A percentile compares a stretch with the other conserved stretches of the same genome.
Evolutionary conservation across 805 yeast species (phyloP).

Genomic region (Kazachstania psychrophila): DNA sequence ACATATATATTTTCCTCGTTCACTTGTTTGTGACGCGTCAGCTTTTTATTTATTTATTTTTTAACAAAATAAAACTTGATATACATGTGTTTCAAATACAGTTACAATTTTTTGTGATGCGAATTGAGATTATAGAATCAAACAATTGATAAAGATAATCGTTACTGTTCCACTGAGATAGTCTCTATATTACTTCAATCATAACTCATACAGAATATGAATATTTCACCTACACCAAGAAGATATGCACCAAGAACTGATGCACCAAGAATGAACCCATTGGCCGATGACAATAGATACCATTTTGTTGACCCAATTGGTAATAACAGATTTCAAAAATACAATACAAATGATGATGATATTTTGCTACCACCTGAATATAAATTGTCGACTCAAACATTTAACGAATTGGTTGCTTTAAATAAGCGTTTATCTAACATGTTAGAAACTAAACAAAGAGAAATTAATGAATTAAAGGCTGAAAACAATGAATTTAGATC

Average conservation of each 20-base stretch:
- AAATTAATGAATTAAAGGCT: conserved; percentile 4
- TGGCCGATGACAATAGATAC: conserved; percentile 1
- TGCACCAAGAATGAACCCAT: conserved; percentile 1
- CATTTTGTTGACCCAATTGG: conserved; percentile 4
- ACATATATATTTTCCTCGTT: too few species aligned
- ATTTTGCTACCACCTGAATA: conserved; percentile 29
- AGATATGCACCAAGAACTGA: conserved; percentile 14
- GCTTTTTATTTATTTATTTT: too few species aligned
- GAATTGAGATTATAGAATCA: too few species aligned
- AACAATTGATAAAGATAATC: too few species aligned
- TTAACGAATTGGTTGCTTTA: conserved; percentile 32
- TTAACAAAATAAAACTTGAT: too few species aligned
- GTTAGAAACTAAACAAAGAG: conserved; percentile 23
- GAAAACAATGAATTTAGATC: conserved; percentile 4
- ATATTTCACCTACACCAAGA: conserved; percentile 26
- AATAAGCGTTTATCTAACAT: conserved; percentile 30
- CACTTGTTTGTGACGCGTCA: too few species aligned
- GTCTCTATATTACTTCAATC: too few species aligned
- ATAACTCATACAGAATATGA: conserved; percentile 13
- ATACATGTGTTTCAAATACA: too few species aligned
- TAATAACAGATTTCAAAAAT: background rate
- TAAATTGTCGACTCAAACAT: conserved; percentile 30
- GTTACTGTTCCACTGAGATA: too few species aligned
- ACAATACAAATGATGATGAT: conserved; percentile 8
- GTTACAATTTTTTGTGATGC: too few species aligned